A percentile compares a stretch with the other conserved stretches of the same genome.
phyloP scores from a whole-genome alignment of 352 stramenopile genomes.

The Pythium phragmiticola region DNA sequence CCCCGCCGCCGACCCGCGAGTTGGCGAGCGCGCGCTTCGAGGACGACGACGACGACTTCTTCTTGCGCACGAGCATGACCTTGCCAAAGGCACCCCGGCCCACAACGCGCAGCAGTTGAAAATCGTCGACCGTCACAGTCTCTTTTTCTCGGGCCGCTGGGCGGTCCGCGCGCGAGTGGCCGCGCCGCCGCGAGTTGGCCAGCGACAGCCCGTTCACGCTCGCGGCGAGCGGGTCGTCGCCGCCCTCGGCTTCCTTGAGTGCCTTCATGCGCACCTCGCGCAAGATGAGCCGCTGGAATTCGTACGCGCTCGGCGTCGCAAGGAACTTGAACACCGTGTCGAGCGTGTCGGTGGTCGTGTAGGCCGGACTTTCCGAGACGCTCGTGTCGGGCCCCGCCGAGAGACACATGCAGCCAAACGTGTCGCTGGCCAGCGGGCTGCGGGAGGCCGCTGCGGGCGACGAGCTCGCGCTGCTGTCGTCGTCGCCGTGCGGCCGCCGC shows the following conservation, averaged over 20 bases:
- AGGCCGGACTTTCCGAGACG: slow-evolving; percentile 55
- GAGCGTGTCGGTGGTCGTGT: slow-evolving; percentile 68
- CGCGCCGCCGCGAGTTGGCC: slow-evolving; percentile 18
- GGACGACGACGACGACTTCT: slow-evolving; percentile 18
- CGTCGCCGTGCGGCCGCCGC: background rate
- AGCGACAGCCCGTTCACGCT: slow-evolving; percentile 6
- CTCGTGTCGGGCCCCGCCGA: slow-evolving; percentile 65
- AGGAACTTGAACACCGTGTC: slow-evolving; percentile 85
- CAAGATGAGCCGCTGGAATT: slow-evolving; percentile 62
- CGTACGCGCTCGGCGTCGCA: slow-evolving; percentile 66
- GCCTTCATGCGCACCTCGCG: slow-evolving; percentile 54
- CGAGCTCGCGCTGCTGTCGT: slow-evolving; percentile 21
- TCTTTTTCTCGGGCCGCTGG: slow-evolving; percentile 46
- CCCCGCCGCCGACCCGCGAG: no score
- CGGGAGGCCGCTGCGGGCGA: slow-evolving; percentile 14
- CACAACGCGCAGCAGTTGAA: slow-evolving; percentile 96
- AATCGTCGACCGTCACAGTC: slow-evolving; percentile 90
- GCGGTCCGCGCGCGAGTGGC: slow-evolving; percentile 1
- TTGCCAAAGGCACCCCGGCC: slow-evolving; percentile 97
- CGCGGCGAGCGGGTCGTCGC: slow-evolving; percentile 8
- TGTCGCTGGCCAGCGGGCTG: slow-evolving; percentile 15
- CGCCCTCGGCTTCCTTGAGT: slow-evolving; percentile 28
- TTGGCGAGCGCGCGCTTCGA: background rate
- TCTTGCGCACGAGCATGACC: slow-evolving; percentile 88
- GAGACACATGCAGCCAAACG: slow-evolving; percentile 74